Percentiles rank a stretch among this genome's conserved stretches.
phyloP scores from a whole-genome alignment of 805 yeast species.

The Hanseniaspora occidentalis region DNA sequence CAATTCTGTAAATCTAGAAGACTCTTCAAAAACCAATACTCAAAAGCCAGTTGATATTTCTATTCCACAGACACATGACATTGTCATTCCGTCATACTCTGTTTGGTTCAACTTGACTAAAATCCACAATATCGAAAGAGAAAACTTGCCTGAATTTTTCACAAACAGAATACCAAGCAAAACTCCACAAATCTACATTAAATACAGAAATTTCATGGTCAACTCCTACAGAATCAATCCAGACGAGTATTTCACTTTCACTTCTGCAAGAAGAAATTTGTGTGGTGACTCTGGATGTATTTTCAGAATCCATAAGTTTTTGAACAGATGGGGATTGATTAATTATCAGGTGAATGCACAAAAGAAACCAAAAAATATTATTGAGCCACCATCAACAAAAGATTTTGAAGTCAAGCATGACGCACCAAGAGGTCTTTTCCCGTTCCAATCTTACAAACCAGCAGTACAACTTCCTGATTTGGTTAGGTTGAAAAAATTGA shows the following conservation, averaged over 20 bases:
- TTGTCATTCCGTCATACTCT: conserved; percentile 78
- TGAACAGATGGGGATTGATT: conserved; percentile 86
- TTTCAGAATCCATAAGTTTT: conserved; percentile 70
- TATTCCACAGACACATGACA: conserved; percentile 61
- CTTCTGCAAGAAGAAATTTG: conserved; percentile 81
- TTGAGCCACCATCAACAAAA: conserved; percentile 25
- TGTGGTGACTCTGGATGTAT: conserved; percentile 88
- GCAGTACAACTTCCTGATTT: conserved; percentile 35
- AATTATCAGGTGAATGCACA: conserved; percentile 84
- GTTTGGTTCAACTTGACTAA: conserved; percentile 71
- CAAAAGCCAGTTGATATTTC: conserved; percentile 11
- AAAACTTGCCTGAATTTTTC: conserved; percentile 83
- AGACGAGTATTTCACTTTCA: conserved; percentile 75
- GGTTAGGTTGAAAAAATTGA: conserved; percentile 31
- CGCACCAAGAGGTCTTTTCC: conserved; percentile 85
- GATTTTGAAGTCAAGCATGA: conserved; percentile 62
- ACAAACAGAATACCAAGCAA: conserved; percentile 58
- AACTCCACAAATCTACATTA: conserved; percentile 68
- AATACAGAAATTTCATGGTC: conserved; percentile 79
- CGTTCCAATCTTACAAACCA: conserved; percentile 72
- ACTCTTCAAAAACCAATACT: too few species aligned
- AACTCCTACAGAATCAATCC: conserved; percentile 83
- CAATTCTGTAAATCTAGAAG: too few species aligned
- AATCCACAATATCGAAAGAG: conserved; percentile 66
- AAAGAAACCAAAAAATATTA: conserved; percentile 19